Percentiles rank a stretch among this genome's conserved stretches.
Conservation (phyloP, 129 eudicot species). For the Flaveria bidentis region DNA sequence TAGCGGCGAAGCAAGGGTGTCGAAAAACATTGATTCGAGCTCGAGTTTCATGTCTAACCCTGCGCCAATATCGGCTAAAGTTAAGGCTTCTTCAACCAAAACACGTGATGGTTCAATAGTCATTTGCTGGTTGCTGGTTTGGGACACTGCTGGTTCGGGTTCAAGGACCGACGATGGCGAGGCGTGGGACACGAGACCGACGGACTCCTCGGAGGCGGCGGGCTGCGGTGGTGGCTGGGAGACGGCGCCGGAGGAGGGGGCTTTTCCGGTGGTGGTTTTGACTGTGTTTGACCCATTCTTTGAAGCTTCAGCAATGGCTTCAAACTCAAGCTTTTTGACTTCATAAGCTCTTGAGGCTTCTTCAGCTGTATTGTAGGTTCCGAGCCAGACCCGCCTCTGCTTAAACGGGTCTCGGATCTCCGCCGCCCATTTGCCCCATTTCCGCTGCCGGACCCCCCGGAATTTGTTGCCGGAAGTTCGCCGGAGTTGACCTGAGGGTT, state of each 20-base stretch:
- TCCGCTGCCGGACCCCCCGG: slow-evolving; percentile 74
- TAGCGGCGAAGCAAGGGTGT: slow-evolving; percentile 35
- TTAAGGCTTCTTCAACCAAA: slow-evolving; percentile 22
- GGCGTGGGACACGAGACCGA: slow-evolving; percentile 40
- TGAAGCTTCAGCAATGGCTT: slow-evolving; percentile 40
- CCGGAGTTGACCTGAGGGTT: slow-evolving; percentile 31
- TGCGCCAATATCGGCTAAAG: slow-evolving; percentile 23
- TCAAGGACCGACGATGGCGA: slow-evolving; percentile 53
- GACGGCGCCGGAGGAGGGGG: slow-evolving; percentile 11
- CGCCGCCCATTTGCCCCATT: slow-evolving; percentile 96
- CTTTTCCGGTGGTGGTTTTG: not conserved
- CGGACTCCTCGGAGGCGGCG: slow-evolving; percentile 56
- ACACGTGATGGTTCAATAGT: not conserved
- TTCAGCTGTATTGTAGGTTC: slow-evolving; percentile 68
- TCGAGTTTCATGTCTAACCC: slow-evolving; percentile 50
- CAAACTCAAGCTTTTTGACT: slow-evolving; percentile 56
- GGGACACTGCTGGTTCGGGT: not conserved
- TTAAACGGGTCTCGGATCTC: slow-evolving; percentile 78
- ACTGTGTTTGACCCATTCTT: slow-evolving; percentile 11
- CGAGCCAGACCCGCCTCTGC: slow-evolving; percentile 67
- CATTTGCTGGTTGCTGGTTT: not conserved
- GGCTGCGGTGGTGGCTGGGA: slow-evolving; percentile 31
- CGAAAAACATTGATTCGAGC: slow-evolving; percentile 42
- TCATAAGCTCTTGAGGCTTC: slow-evolving; percentile 73
- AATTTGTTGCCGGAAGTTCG: slow-evolving; percentile 29